Base-by-base conservation (phyloP, 2,329 filamentous ascomycete genomes). In the Aspergillus aculeatinus region DNA sequence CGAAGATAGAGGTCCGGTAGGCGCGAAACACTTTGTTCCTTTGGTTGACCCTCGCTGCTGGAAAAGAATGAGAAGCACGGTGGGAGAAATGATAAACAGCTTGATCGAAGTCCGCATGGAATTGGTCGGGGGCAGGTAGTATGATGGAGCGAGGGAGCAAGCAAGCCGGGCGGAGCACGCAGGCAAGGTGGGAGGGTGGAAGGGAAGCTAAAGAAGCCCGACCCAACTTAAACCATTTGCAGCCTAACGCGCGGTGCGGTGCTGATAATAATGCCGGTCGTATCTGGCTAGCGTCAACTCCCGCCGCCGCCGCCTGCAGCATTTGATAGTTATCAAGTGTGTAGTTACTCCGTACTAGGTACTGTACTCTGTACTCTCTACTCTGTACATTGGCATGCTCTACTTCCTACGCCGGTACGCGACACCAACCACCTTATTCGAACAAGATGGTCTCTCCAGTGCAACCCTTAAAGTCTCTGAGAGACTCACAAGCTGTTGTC, bases 401-500 rank as follows among this genome's bases (percentile, higher is more conserved):
- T 50, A 25, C 25, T 21, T 39, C 31, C 31, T 9, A 50, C 29
- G 53, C 44, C 39, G 35, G 25, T 25, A n/a, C 19, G 25, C 25
- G 27, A 44, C 31, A 4, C 2, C 25, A 31, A 33, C 14, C 6
- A 42, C 27, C 33, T 29, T 3, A 47, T 55, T 23, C 5, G 16
- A 33, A 16, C 29, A 60, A 59, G 61, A 63, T 31, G 61, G 61
- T 57, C 54, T 33, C 44, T 31, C 39, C 39, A 19, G 31, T 50
- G 42, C 47, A 61, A 39, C 44, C 33, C 62, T 44, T 64, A 39
- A 58, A 57, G 35, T 39, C 58, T 14, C 58, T 57, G 42, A 59
- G 60, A 53, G 64, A 71, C 56, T 63, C 63, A 55, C 65, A 68
- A 63, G 67, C 69, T 11, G 65, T 86, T 51, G 58, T 82, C 58